Evolutionary conservation across 371 early-diverging fungal species (phyloP).

Genomic region (Nematocida displodere): DNA sequence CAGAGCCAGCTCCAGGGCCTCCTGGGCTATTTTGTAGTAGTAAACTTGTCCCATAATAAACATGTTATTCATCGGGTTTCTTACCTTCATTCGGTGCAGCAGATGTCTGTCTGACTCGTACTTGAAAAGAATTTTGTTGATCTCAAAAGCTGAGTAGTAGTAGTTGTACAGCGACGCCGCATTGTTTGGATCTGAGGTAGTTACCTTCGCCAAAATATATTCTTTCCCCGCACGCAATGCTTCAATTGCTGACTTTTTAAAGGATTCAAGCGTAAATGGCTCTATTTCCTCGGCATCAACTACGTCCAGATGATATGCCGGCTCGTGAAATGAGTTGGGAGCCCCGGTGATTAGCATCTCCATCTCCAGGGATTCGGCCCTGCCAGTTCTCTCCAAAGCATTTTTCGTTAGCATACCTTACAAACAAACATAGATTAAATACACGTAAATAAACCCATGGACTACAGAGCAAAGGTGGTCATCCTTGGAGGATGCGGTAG

Average conservation of each 20-base stretch:
- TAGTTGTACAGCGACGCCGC: slow-evolving; percentile 67
- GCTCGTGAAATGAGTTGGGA: slow-evolving; percentile 56
- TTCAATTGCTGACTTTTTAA: slow-evolving; percentile 68
- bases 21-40: slow-evolving; percentile 67
- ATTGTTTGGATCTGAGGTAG: slow-evolving; percentile 70
- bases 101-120: slow-evolving; percentile 67
- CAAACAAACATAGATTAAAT: slow-evolving; percentile 51
- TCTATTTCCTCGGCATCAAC: slow-evolving; percentile 69
- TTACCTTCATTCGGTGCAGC: slow-evolving; percentile 73
- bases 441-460: slow-evolving; percentile 50
- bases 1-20: slow-evolving; percentile 60
- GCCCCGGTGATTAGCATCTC: slow-evolving; percentile 61
- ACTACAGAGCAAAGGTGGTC: slow-evolving; percentile 63
- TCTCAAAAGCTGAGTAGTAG: slow-evolving; percentile 73
- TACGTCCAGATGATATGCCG: slow-evolving; percentile 62
- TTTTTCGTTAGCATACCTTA: slow-evolving; percentile 24
- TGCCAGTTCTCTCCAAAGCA: slow-evolving; percentile 37
- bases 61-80: slow-evolving; percentile 74
- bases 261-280: slow-evolving; percentile 73
- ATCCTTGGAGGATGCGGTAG: slow-evolving; percentile 65
- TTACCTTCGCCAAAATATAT: slow-evolving; percentile 73
- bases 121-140: slow-evolving; percentile 73
- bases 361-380: slow-evolving; percentile 53
- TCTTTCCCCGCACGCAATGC: slow-evolving; percentile 69
- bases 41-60: slow-evolving; percentile 71